These are phyloP conservation scores for Thecaphora thlaspeos DNA, from an alignment of 1,284 basidiomycete genomes.

Conservation along the genomic window DNA sequence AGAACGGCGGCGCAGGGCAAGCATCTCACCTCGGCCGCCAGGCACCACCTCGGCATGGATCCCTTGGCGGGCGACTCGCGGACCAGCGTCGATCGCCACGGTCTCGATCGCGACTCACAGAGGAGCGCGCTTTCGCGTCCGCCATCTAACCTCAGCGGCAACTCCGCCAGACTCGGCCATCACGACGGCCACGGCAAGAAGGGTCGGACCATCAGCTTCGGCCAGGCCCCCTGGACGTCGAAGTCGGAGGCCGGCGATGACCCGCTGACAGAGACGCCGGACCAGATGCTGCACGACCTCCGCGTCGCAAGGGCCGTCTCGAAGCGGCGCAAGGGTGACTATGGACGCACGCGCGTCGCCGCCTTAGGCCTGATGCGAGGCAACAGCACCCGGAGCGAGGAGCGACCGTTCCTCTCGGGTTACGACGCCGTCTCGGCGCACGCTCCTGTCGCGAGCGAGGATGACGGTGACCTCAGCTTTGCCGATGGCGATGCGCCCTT, in stretches of 20 bases:
- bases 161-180: too few relatives aligned
- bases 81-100: slow-evolving; percentile 7
- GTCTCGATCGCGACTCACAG: too few relatives aligned
- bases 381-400: slow-evolving; percentile 27
- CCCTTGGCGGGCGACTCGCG: slow-evolving; percentile 1
- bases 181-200: too few relatives aligned
- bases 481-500: slow-evolving; percentile 41
- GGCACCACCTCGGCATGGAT: slow-evolving; percentile 26
- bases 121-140: too few relatives aligned
- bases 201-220: too few relatives aligned
- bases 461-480: slow-evolving; percentile 32
- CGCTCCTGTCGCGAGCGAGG: slow-evolving; percentile 41
- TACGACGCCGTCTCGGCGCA: slow-evolving; percentile 43
- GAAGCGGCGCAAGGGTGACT: slow-evolving; percentile 6
- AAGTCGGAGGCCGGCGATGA: not conserved
- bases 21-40: slow-evolving; percentile 32
- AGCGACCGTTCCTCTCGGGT: slow-evolving; percentile 47
- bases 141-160: too few relatives aligned
- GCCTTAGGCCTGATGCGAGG: slow-evolving; percentile 19
- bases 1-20: slow-evolving; percentile 32
- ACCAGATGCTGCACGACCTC: too few relatives aligned
- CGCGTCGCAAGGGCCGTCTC: not conserved
- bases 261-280: too few relatives aligned
- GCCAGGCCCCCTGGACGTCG: too few relatives aligned
- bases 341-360: not conserved